Conservation (phyloP, 495 filamentous ascomycete genomes). For the Choiromyces venosus region DNA sequence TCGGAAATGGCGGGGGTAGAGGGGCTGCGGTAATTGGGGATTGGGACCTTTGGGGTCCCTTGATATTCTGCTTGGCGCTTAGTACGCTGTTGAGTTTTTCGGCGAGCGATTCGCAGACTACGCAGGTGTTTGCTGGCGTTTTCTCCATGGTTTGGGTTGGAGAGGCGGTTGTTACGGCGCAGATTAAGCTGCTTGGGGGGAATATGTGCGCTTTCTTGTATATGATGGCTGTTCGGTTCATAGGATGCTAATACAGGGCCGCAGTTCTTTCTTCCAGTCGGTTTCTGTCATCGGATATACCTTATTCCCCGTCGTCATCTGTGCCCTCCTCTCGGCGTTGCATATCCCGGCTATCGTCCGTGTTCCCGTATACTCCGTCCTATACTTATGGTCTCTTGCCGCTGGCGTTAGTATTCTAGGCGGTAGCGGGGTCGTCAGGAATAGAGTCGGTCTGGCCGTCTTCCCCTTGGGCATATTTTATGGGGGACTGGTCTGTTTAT, state of each 20-base stretch:
- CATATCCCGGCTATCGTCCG: slow-evolving; percentile 67
- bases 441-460: slow-evolving; percentile 89
- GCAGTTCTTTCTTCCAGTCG: slow-evolving; percentile 92
- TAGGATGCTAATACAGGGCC: slow-evolving; percentile 12
- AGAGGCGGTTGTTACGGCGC: slow-evolving; percentile 92
- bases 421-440: slow-evolving; percentile 88
- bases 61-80: slow-evolving; percentile 85
- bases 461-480: slow-evolving; percentile 97
- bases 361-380: slow-evolving; percentile 81
- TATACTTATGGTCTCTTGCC: slow-evolving; percentile 86
- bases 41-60: slow-evolving; percentile 96
- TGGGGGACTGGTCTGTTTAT: slow-evolving; percentile 82
- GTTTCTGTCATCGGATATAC: slow-evolving; percentile 98
- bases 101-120: slow-evolving; percentile 69
- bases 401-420: slow-evolving; percentile 94
- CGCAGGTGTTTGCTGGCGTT: slow-evolving; percentile 85
- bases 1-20: slow-evolving; percentile 61
- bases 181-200: slow-evolving; percentile 94
- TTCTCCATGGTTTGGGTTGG: slow-evolving; percentile 97
- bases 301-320: slow-evolving; percentile 95
- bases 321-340: slow-evolving; percentile 78
- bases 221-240: slow-evolving; percentile 8
- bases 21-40: slow-evolving; percentile 75
- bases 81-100: slow-evolving; percentile 76
- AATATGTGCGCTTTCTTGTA: slow-evolving; percentile 70